Evolutionary conservation across 371 early-diverging fungal species (phyloP), one percentile per base, ranked within the genome.

Genomic region (Mortierella sp.): DNA sequence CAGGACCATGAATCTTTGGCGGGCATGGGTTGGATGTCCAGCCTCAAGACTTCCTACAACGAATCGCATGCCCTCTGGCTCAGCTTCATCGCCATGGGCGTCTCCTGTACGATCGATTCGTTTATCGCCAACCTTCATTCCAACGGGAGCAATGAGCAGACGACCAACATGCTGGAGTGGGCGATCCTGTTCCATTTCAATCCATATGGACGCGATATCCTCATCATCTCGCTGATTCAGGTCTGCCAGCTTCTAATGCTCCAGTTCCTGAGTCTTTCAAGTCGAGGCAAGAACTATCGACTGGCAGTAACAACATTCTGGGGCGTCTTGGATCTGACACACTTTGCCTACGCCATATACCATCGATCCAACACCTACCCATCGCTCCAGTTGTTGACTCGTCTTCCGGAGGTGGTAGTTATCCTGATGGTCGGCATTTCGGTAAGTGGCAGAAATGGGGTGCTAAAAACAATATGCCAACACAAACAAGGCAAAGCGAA

Each of bases 141-240:
- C 50, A 59, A 54, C 11, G 78, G 78, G 8, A 57, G 51, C 43
- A 57, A 55, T 57, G 88, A 88, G 34, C 87, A 86, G 40, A 77
- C 87, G 34, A 77, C 78, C 64, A 86, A 74, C 26, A 74, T 89
- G 75, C 73, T 88, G 46, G 89, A 89, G 40, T 88, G 88, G 89
- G 86, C 88, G 9, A 72, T 89, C 51, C 55, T 86, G 69, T 77
- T 82, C 51, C 83, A 89, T 70, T 83, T 88, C 50, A 81, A 85
- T 24, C 82, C 88, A 6, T 67, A 37, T 50, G 89, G 89, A 19
- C 69, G 69, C 24, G 88, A 89, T 73, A 78, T 89, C 44, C 81
- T 88, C 28, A 64, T 86, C 59, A 80, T 88, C 21, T 78, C 83
- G 51, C 71, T 86, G 51, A 78, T 88, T 40, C 88, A 88, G 71